Evolutionary conservation across 2,329 filamentous ascomycete genomes (phyloP).

Genomic region (Domatiomyces catenatus): DNA sequence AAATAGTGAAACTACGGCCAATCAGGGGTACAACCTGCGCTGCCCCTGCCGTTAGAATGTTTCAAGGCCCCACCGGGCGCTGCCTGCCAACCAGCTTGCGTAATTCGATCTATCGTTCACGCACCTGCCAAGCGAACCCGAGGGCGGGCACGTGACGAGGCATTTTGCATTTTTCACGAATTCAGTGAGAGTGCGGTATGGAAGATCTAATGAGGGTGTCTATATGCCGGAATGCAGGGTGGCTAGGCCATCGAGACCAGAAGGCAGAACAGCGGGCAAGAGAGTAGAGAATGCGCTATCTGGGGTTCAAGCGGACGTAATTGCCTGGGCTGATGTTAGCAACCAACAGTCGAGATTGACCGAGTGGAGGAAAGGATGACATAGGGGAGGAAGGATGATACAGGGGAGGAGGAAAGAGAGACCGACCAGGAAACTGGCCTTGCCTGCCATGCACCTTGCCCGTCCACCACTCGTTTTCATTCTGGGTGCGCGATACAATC

Average conservation of each 20-base stretch:
- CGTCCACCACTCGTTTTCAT: slow-evolving; percentile 95
- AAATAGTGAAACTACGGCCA: not conserved
- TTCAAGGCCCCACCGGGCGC: not conserved
- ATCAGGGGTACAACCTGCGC: not conserved
- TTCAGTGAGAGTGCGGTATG: not conserved
- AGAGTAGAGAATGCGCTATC: slow-evolving; percentile 28
- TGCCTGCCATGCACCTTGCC: slow-evolving; percentile 64
- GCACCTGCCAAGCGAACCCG: too few species aligned
- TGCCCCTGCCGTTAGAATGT: not conserved
- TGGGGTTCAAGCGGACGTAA: slow-evolving; percentile 26
- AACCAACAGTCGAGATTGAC: not conserved
- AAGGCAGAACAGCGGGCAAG: not conserved
- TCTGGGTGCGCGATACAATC: slow-evolving; percentile 65
- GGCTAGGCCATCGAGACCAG: not conserved
- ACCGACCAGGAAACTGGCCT: slow-evolving; percentile 87
- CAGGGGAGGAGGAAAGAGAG: not conserved
- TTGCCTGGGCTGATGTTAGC: slow-evolving; percentile 20
- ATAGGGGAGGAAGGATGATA: not conserved
- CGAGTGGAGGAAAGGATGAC: too few species aligned
- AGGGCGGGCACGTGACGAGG: not conserved
- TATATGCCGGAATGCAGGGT: not conserved
- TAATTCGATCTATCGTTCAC: not conserved
- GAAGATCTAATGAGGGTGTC: not conserved
- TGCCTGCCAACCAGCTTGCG: not conserved
- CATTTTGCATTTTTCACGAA: not conserved